Evolutionary conservation across 75 land plant species (phyloP).

Genomic region (Adiantum capillusveneris): DNA sequence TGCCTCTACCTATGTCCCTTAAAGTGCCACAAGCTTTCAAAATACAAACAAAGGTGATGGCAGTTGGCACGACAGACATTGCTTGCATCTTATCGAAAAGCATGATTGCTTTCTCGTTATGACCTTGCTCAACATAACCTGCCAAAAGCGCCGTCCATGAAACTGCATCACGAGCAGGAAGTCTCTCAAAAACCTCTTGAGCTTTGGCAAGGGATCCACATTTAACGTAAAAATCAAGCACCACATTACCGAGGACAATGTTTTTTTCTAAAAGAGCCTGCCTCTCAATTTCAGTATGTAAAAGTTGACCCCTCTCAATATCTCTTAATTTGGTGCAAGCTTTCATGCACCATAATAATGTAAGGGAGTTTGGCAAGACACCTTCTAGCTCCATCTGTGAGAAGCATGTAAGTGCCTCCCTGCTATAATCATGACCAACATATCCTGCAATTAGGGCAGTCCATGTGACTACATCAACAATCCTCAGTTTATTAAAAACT

Average conservation of each 20-base stretch:
- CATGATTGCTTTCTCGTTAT: slow-evolving; percentile 18
- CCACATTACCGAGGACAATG: slow-evolving; percentile 11
- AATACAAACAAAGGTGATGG: slow-evolving; percentile 7
- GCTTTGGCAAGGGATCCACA: slow-evolving; percentile 8
- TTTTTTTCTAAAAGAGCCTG: slow-evolving; percentile 3
- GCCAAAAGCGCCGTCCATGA: slow-evolving; percentile 30
- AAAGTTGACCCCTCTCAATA: slow-evolving; percentile 7
- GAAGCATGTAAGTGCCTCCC: slow-evolving; percentile 10
- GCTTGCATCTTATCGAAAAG: slow-evolving; percentile 8
- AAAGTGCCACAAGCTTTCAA: slow-evolving; percentile 9
- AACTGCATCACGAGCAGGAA: slow-evolving; percentile 12
- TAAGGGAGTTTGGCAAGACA: slow-evolving; percentile 10
- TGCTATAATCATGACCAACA: slow-evolving; percentile 9
- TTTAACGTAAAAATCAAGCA: slow-evolving; percentile 27
- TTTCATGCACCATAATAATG: slow-evolving; percentile 12
- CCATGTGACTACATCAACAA: slow-evolving; percentile 16
- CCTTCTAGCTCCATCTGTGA: slow-evolving; percentile 10
- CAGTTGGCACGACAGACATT: neutral
- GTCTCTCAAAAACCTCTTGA: slow-evolving; percentile 10
- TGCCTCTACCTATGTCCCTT: slow-evolving; percentile 5
- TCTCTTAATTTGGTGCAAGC: slow-evolving; percentile 23
- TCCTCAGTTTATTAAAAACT: neutral
- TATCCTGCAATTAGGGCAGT: slow-evolving; percentile 19
- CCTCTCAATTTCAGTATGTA: slow-evolving; percentile 22
- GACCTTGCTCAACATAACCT: slow-evolving; percentile 20